Conservation (phyloP, 2,329 filamentous ascomycete species). For the Aspergillus sp. region DNA sequence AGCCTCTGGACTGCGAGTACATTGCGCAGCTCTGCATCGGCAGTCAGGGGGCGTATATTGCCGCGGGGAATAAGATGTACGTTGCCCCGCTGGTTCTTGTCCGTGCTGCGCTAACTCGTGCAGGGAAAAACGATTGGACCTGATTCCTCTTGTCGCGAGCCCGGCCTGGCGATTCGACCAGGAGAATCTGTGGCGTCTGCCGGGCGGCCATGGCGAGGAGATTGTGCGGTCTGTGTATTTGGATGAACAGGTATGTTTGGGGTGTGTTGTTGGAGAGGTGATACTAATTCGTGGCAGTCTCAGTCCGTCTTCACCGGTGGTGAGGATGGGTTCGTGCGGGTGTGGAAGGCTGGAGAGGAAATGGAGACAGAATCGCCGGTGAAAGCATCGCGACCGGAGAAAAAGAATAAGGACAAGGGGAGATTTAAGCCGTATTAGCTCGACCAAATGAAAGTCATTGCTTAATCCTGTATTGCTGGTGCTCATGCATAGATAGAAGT, state of each 20-base stretch:
- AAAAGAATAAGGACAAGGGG: slow-evolving; percentile 33
- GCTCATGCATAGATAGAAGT: too few relatives aligned
- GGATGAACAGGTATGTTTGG: slow-evolving; percentile 41
- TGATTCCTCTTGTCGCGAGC: slow-evolving; percentile 38
- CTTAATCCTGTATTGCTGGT: not conserved
- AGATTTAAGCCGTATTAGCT: slow-evolving; percentile 38
- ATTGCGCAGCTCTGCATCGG: slow-evolving; percentile 54
- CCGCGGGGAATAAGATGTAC: slow-evolving; percentile 51
- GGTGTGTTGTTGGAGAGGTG: not conserved
- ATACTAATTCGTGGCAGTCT: slow-evolving; percentile 21
- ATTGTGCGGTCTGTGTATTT: slow-evolving; percentile 47
- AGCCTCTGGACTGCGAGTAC: slow-evolving; percentile 57
- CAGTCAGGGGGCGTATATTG: slow-evolving; percentile 44
- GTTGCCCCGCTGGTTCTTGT: slow-evolving; percentile 12
- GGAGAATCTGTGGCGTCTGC: slow-evolving; percentile 40
- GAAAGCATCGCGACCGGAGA: slow-evolving; percentile 29
- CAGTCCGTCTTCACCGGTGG: slow-evolving; percentile 45
- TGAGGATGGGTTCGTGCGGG: slow-evolving; percentile 44
- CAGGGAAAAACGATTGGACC: slow-evolving; percentile 42
- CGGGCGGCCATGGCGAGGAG: slow-evolving; percentile 50
- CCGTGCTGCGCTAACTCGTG: not conserved
- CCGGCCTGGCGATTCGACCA: slow-evolving; percentile 41
- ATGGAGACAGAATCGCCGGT: slow-evolving; percentile 13
- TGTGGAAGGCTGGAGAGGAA: slow-evolving; percentile 31
- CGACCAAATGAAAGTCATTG: not conserved